Base-by-base conservation (phyloP, 2,329 filamentous ascomycete species). In the Botryosphaeria dothidea region DNA sequence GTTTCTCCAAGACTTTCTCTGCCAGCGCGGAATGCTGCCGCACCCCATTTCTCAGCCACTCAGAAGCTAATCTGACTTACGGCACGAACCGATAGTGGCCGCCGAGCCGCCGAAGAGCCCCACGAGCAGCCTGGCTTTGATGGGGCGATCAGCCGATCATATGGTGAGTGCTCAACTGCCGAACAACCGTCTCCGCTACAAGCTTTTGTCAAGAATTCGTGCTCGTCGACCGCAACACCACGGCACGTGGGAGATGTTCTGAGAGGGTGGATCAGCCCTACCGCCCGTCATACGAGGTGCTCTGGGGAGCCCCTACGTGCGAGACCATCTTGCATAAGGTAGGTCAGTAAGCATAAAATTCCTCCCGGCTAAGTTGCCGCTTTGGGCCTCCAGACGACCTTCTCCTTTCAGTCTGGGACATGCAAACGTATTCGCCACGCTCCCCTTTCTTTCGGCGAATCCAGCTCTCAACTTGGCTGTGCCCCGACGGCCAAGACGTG, bases 121-220 rank as follows among this genome's bases (percentile, higher is more conserved):
- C 23, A 17, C 19, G 34, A n/a, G 38, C 9, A 27, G n/a, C 25
- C 19, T 19, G 13, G n/a, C 9, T 41, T 3, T 19, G 58, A 62
- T 62, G 43, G 58, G 58, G 29, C 58, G 43, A 62, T 62, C 58
- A 62, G 58, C 58, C 58, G 58, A 62, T 62, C 43, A 21, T 38
- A 51, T 48, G 58, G 43, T 49, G 45, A 62, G 43, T 13, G 43
- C 57, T 49, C 57, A 38, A 31, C 54, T 38, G 54, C 54, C 54
- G 56, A 11, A 11, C n/a, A n/a, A 2, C 7, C 31, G 3, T 31
- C 49, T 7, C 4, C 17, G 27, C n/a, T 21, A 5, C n/a, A 45
- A 31, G 23, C 54, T 45, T 57, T 31, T 23, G 38, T 19, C 34
- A 17, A 17, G 9, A 23, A 17, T 8, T 54, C 34, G 17, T 25